These are phyloP conservation scores for Ceratobasidium sp. DNA, from an alignment of 1,284 basidiomycete species.

Conservation along the genomic window DNA sequence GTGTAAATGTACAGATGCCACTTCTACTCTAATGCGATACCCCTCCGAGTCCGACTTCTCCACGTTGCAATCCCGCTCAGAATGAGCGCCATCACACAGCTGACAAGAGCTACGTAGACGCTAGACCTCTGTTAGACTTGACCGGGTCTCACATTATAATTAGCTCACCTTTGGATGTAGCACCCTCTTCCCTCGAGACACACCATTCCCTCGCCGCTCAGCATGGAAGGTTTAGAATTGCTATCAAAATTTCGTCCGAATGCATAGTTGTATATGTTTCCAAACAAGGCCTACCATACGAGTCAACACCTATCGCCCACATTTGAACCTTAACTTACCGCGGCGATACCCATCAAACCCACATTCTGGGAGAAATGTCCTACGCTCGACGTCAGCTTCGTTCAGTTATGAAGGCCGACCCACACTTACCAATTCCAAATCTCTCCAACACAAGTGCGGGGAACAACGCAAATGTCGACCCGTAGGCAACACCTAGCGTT, in stretches of 20 bases:
- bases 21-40: background rate
- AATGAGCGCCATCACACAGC: conserved; percentile 5
- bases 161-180: conserved; percentile 37
- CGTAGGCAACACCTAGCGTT: conserved; percentile 76
- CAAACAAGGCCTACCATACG: conserved; percentile 24
- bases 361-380: conserved; percentile 81
- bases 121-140: background rate
- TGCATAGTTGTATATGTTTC: conserved; percentile 80
- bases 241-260: conserved; percentile 83
- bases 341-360: conserved; percentile 79
- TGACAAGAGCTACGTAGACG: conserved; percentile 25
- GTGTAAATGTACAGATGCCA: background rate
- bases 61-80: conserved; percentile 24
- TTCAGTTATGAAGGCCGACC: background rate
- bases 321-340: conserved; percentile 68
- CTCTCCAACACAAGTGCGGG: conserved; percentile 83
- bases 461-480: conserved; percentile 77
- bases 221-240: conserved; percentile 54
- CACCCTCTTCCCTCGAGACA: conserved; percentile 40
- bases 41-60: conserved; percentile 30
- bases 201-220: conserved; percentile 32
- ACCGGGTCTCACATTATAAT: background rate
- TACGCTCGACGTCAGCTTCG: background rate
- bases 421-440: conserved; percentile 76
- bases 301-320: background rate